Conservation (phyloP, 805 yeast species). For the Metschnikowia gelsemii region DNA sequence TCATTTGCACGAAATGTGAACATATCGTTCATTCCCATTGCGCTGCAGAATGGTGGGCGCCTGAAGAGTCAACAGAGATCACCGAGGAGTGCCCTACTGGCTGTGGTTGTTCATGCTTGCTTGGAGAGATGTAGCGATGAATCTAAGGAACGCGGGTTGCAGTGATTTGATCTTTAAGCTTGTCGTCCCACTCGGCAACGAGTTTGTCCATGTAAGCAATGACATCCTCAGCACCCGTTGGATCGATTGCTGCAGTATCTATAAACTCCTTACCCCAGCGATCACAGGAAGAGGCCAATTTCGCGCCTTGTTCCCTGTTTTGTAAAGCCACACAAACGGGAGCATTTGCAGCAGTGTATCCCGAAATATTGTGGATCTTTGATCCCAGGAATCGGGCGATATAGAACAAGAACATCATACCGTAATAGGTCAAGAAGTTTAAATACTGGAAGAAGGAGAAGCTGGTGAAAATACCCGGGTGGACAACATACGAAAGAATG, state of each 20-base stretch:
- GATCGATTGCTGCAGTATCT: constrained; percentile 53
- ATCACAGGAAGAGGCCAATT: constrained; percentile 67
- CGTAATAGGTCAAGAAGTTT: constrained; percentile 75
- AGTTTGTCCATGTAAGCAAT: constrained; percentile 58
- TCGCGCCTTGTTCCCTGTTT: constrained; percentile 53
- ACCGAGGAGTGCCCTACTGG: constrained; percentile 20
- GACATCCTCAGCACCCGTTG: constrained; percentile 67
- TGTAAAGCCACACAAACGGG: constrained; percentile 57
- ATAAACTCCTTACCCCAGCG: constrained; percentile 66
- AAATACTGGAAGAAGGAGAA: constrained; percentile 74
- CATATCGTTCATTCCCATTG: constrained; percentile 79
- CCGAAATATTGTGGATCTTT: constrained; percentile 83
- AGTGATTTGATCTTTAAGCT: constrained; percentile 69
- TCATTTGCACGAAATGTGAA: constrained; percentile 70
- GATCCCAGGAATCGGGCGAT: constrained; percentile 80
- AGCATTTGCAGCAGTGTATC: constrained; percentile 88
- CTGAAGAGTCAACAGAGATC: constrained; percentile 4
- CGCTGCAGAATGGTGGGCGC: constrained; percentile 57
- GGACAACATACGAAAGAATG: constrained; percentile 73
- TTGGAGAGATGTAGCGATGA: neutral
- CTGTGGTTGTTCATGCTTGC: constrained; percentile 21
- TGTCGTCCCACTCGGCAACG: constrained; percentile 68
- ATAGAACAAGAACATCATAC: constrained; percentile 83
- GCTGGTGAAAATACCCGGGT: constrained; percentile 92
- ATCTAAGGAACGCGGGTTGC: constrained; percentile 38